Conservation (phyloP, 2,329 filamentous ascomycete genomes). For the Diaporthe ampelina region DNA sequence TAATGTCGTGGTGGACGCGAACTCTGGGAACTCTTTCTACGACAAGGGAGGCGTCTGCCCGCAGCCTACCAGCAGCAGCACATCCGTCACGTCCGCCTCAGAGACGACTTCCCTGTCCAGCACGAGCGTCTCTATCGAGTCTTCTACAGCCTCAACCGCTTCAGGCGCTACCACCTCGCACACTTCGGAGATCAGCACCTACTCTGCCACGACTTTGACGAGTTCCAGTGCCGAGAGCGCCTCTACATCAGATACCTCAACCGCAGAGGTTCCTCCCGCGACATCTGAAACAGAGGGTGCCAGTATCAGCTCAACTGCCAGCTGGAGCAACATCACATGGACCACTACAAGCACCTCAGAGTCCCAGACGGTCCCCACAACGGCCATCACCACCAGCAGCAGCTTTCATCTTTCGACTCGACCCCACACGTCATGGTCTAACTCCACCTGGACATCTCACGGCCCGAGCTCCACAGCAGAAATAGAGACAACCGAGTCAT, state of each 20-base stretch:
- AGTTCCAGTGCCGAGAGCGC: constrained; percentile 7
- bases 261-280: neutral
- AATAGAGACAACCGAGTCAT: neutral
- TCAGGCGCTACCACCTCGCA: neutral
- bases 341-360: constrained; percentile 8
- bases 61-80: constrained; percentile 25
- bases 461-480: constrained; percentile 18
- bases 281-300: neutral
- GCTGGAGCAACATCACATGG: constrained; percentile 19
- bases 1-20: constrained; percentile 30
- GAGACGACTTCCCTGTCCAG: neutral
- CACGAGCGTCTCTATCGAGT: constrained; percentile 10
- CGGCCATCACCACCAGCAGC: constrained; percentile 28
- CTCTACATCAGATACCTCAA: neutral
- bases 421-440: constrained; percentile 21
- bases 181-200: neutral
- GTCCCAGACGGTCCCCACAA: constrained; percentile 10
- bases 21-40: constrained; percentile 38
- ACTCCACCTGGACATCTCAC: constrained; percentile 34
- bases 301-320: constrained; percentile 16
- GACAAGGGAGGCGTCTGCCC: constrained; percentile 37
- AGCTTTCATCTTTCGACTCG: constrained; percentile 31
- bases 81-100: neutral
- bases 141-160: neutral
- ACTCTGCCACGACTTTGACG: constrained; percentile 13